A percentile compares a stretch with the other conserved stretches of the same genome.
Evolutionary conservation across 31 red algal species (phyloP).

Genomic region (Asparagopsis taxiformis): DNA sequence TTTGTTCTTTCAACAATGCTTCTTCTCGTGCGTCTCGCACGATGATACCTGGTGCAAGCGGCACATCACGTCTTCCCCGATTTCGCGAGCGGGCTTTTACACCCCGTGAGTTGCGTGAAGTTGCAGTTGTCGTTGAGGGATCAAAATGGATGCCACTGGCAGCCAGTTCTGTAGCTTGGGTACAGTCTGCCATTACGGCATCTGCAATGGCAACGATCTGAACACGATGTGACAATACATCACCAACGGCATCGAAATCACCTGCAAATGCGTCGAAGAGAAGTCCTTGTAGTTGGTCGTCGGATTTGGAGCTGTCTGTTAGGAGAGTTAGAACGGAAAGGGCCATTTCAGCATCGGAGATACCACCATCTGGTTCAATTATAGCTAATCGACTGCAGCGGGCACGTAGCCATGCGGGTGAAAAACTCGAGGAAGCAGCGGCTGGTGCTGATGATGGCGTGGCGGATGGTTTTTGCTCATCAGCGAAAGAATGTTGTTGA

Average conservation of each 20-base stretch:
- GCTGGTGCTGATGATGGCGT: background rate
- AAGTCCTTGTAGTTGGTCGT: slow-evolving; percentile 67
- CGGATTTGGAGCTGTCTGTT: slow-evolving; percentile 12
- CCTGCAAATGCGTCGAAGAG: slow-evolving; percentile 82
- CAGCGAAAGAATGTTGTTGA: background rate
- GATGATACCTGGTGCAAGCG: slow-evolving; percentile 11
- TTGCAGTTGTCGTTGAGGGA: background rate
- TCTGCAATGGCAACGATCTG: slow-evolving; percentile 34
- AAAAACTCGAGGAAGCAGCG: slow-evolving; percentile 7
- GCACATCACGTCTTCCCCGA: background rate
- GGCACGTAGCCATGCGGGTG: slow-evolving; percentile 44
- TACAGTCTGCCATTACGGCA: slow-evolving; percentile 44
- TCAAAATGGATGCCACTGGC: slow-evolving; percentile 8
- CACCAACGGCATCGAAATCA: slow-evolving; percentile 75
- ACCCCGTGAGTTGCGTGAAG: background rate
- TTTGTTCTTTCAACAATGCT: slow-evolving; percentile 19
- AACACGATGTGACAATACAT: slow-evolving; percentile 35
- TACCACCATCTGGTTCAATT: slow-evolving; percentile 28
- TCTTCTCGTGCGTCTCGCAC: slow-evolving; percentile 39
- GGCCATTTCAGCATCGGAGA: slow-evolving; percentile 50
- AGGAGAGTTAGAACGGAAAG: slow-evolving; percentile 54
- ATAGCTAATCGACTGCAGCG: slow-evolving; percentile 52
- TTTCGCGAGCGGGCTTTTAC: slow-evolving; percentile 4
- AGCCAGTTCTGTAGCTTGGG: slow-evolving; percentile 26
- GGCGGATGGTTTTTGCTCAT: background rate